Evolutionary conservation across 2,329 filamentous ascomycete species (phyloP), one percentile per base, ranked within the genome.

Genomic region (Immersiporthe knoxdaviesiana): DNA sequence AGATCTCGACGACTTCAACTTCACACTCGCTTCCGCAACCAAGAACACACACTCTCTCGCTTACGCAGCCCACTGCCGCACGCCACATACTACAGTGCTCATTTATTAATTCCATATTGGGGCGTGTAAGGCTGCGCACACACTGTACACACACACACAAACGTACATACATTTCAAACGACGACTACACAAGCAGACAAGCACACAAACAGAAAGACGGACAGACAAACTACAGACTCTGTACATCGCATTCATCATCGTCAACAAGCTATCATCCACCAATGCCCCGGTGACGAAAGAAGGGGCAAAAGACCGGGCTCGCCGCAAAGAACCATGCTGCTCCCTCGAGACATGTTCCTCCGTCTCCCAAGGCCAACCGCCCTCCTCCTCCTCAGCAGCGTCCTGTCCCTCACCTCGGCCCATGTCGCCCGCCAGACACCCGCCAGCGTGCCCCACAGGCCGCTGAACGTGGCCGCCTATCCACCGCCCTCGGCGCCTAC

Each of bases 401-500:
- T 78, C 18, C 60, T 76, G 21, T 73, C 76, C 52, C 68, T 73
- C n/a, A 67, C 74, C 21, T 67, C 70, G 21, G 77, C 77, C 37
- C 74, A 76, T 52, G 72, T 73, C 2, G 71, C 76, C 10, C 71
- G 72, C 63, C 72, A 72, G 50, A 75, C 74, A 12, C 74, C 71
- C 12, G 73, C 71, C 7, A 79, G 75, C 1, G 24, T 79, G 2
- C 73, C 77, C 4, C 69, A 76, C 66, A 74, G 72, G n/a, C 71
- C 71, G 30, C 75, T 80, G 37, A 72, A 77, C 24, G 78, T 80
- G 18, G 73, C 75, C 7, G 73, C 78, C n/a, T 79, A 74, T 73
- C 77, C 78, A 18, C 74, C 75, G 4, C 68, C 74, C 8, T 81
- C 70, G n/a, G 67, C 67, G 52, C 70, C 83, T 1, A 85, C 85